A percentile compares a stretch with the other conserved stretches of the same genome.
These are phyloP conservation scores for Fraxinus floribunda DNA, from an alignment of 305 asterid genomes.

Conservation along the genomic window DNA sequence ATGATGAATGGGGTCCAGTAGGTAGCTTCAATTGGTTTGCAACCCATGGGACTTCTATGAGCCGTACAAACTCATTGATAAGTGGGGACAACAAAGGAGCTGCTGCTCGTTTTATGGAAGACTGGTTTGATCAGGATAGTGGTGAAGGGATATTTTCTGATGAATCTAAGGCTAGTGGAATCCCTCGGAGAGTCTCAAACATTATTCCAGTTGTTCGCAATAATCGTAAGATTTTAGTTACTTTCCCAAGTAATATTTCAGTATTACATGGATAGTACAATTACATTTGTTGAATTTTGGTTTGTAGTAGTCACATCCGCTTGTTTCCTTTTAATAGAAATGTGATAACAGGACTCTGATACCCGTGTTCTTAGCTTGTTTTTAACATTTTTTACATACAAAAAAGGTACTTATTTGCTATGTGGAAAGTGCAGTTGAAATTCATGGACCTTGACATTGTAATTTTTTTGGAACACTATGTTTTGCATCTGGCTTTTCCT, in stretches of 20 bases:
- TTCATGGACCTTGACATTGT: background rate
- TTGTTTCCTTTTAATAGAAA: background rate
- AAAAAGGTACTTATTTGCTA: background rate
- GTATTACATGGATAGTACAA: background rate
- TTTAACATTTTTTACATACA: background rate
- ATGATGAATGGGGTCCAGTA: conserved; percentile 95
- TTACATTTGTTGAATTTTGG: background rate
- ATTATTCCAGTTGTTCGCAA: conserved; percentile 57
- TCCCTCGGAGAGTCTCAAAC: conserved; percentile 81
- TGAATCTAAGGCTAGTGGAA: conserved; percentile 23
- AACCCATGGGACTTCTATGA: conserved; percentile 98
- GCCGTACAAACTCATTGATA: conserved; percentile 86
- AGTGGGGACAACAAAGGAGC: conserved; percentile 99
- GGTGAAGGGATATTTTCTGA: conserved; percentile 30
- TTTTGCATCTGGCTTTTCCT: background rate
- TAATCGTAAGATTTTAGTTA: conserved; percentile 57
- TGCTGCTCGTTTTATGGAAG: conserved; percentile 98
- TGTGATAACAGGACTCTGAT: conserved; percentile 7
- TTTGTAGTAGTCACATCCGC: background rate
- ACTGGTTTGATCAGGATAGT: conserved; percentile 68
- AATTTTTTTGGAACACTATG: background rate
- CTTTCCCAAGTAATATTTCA: background rate
- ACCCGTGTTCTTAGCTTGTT: background rate
- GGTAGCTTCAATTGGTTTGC: conserved; percentile 99
- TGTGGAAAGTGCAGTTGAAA: background rate